phyloP scores from a whole-genome alignment of 345 rosid genomes.

The Pistacia vera region DNA sequence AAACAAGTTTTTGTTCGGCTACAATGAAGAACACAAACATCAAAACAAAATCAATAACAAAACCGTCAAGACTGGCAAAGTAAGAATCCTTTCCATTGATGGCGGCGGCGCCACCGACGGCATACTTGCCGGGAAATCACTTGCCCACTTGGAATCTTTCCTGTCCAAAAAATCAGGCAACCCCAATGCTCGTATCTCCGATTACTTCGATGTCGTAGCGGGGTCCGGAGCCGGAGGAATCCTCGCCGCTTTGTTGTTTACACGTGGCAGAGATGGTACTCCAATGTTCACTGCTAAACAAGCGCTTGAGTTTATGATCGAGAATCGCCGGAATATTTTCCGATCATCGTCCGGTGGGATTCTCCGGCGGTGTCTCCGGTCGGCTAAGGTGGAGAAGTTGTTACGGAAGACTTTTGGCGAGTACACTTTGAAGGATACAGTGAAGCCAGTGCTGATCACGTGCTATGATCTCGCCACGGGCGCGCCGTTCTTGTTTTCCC shows the following conservation, averaged over 20 bases:
- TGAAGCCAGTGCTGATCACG: slow-evolving; percentile 77
- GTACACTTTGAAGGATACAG: slow-evolving; percentile 68
- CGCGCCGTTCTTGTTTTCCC: slow-evolving; percentile 88
- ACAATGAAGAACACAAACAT: slow-evolving; percentile 30
- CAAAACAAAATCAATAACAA: slow-evolving; percentile 23
- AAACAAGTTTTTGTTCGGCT: slow-evolving; percentile 81
- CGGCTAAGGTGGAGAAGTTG: slow-evolving; percentile 36
- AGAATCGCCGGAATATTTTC: slow-evolving; percentile 35
- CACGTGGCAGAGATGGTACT: slow-evolving; percentile 57
- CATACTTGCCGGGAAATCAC: slow-evolving; percentile 67
- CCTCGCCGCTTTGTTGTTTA: slow-evolving; percentile 74
- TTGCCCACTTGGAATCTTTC: slow-evolving; percentile 52
- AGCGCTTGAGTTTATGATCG: slow-evolving; percentile 59
- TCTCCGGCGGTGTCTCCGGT: slow-evolving; percentile 36
- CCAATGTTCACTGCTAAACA: slow-evolving; percentile 68
- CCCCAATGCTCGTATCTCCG: slow-evolving; percentile 62
- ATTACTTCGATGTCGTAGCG: slow-evolving; percentile 83
- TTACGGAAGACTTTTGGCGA: slow-evolving; percentile 38
- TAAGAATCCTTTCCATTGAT: slow-evolving; percentile 82
- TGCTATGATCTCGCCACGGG: slow-evolving; percentile 86
- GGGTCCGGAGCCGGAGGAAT: slow-evolving; percentile 83
- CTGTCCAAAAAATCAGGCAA: slow-evolving; percentile 68
- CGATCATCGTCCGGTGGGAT: slow-evolving; percentile 27
- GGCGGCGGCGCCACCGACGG: slow-evolving; percentile 77
- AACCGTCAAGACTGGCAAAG: slow-evolving; percentile 38